Evolutionary conservation across 2,329 filamentous ascomycete genomes (phyloP).

Genomic region (Botrytis cinerea): DNA sequence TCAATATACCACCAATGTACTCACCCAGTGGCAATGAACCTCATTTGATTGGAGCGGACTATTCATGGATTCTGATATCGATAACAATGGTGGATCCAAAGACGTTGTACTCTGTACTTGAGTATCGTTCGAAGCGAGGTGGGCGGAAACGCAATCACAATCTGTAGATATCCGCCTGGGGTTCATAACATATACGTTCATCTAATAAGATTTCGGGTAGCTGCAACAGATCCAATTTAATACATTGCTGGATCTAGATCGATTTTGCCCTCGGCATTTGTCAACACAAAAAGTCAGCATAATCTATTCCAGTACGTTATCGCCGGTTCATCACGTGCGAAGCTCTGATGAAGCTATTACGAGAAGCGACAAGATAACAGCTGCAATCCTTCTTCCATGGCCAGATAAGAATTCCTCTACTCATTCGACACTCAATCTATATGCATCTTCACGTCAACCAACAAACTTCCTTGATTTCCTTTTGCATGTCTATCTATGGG

Average conservation of each 20-base stretch:
- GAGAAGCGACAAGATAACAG: slow-evolving; percentile 24
- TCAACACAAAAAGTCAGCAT: slow-evolving; percentile 10
- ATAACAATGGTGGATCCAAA: slow-evolving; percentile 9
- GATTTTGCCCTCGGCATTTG: neutral
- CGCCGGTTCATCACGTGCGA: slow-evolving; percentile 12
- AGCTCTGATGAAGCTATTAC: slow-evolving; percentile 22
- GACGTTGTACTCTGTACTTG: neutral
- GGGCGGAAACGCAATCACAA: neutral
- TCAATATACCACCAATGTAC: neutral
- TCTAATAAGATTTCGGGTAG: neutral
- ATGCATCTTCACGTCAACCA: neutral
- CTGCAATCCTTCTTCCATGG: slow-evolving; percentile 11
- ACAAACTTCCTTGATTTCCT: neutral
- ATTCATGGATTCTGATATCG: slow-evolving; percentile 4
- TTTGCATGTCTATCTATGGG: slow-evolving; percentile 1
- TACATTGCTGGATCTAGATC: neutral
- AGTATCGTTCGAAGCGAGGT: neutral
- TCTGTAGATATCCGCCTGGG: neutral
- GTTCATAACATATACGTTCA: neutral
- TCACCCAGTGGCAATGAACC: neutral
- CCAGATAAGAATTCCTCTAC: slow-evolving; percentile 21
- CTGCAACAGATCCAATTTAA: neutral
- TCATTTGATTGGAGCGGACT: neutral
- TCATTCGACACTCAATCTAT: slow-evolving; percentile 14
- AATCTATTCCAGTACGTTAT: slow-evolving; percentile 10